These are phyloP conservation scores for Tolypocladium pustulatum DNA, from an alignment of 2,329 filamentous ascomycete genomes.

Conservation along the genomic window DNA sequence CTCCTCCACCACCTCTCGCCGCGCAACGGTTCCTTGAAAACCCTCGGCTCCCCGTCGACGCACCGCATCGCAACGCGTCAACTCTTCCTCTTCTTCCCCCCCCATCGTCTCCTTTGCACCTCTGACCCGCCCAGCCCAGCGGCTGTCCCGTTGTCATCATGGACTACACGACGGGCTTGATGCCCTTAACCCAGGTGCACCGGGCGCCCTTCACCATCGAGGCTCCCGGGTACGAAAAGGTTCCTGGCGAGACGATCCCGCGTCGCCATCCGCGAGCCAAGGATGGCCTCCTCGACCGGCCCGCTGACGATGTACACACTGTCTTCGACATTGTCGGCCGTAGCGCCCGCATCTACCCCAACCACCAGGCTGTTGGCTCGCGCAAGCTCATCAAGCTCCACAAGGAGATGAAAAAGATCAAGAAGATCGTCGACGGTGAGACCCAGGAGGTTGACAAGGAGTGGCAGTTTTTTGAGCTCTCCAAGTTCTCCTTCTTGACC, in stretches of 20 bases:
- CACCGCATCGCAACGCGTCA: neutral
- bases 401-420: conserved; percentile 77
- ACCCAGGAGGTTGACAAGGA: conserved; percentile 76
- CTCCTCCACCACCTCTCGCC: neutral
- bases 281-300: conserved; percentile 56
- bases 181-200: conserved; percentile 49
- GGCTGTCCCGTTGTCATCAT: neutral
- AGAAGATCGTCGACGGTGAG: conserved; percentile 77
- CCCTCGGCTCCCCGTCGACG: neutral
- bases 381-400: conserved; percentile 69
- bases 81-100: neutral
- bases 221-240: conserved; percentile 53
- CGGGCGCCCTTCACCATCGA: conserved; percentile 69
- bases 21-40: neutral
- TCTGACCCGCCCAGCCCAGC: neutral
- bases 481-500: conserved; percentile 63
- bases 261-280: conserved; percentile 63
- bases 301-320: conserved; percentile 61
- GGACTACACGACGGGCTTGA: conserved; percentile 30
- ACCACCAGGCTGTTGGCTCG: conserved; percentile 56
- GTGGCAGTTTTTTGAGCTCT: conserved; percentile 84
- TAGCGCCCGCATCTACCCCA: conserved; percentile 52
- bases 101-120: neutral
- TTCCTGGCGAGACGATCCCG: conserved; percentile 75
- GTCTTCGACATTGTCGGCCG: conserved; percentile 69